These are phyloP conservation scores for Daldinia sp. DNA, from an alignment of 2,329 filamentous ascomycete species.

Conservation along the genomic window DNA sequence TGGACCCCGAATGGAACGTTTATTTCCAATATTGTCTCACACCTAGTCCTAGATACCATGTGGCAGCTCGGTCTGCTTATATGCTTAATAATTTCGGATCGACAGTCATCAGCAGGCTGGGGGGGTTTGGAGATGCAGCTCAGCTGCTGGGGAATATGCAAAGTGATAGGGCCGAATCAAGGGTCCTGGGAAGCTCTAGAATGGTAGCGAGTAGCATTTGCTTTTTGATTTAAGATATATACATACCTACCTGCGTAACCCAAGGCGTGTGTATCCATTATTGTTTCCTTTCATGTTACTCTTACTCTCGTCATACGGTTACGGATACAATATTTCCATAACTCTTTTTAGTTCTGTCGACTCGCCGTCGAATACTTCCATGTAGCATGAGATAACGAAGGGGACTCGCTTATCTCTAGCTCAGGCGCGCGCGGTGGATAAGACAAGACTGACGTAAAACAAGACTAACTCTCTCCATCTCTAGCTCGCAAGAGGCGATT, in stretches of 20 bases:
- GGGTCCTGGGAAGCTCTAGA: neutral
- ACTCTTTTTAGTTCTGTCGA: neutral
- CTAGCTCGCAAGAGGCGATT: slow-evolving; percentile 23
- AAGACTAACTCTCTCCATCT: slow-evolving; percentile 20
- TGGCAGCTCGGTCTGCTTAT: slow-evolving; percentile 1
- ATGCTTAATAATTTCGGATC: slow-evolving; percentile 27
- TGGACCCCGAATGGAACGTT: neutral
- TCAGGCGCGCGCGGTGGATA: slow-evolving; percentile 19
- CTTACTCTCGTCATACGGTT: neutral
- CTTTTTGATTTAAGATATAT: neutral
- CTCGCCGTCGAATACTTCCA: neutral
- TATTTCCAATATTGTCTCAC: neutral
- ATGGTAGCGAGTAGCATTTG: neutral
- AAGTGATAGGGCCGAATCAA: slow-evolving; percentile 6
- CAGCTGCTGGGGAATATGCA: slow-evolving; percentile 11
- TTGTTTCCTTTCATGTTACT: neutral
- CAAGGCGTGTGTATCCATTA: neutral
- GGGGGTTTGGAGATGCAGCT: slow-evolving; percentile 12
- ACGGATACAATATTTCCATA: neutral
- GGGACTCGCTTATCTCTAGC: slow-evolving; percentile 20
- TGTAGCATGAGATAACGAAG: slow-evolving; percentile 2
- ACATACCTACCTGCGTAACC: neutral
- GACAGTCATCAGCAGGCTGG: slow-evolving; percentile 12
- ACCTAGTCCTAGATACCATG: slow-evolving; percentile 3
- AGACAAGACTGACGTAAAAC: slow-evolving; percentile 20